These are phyloP conservation scores for Henckelia pumila DNA, from an alignment of 257 asterid species.

Conservation along the genomic window DNA sequence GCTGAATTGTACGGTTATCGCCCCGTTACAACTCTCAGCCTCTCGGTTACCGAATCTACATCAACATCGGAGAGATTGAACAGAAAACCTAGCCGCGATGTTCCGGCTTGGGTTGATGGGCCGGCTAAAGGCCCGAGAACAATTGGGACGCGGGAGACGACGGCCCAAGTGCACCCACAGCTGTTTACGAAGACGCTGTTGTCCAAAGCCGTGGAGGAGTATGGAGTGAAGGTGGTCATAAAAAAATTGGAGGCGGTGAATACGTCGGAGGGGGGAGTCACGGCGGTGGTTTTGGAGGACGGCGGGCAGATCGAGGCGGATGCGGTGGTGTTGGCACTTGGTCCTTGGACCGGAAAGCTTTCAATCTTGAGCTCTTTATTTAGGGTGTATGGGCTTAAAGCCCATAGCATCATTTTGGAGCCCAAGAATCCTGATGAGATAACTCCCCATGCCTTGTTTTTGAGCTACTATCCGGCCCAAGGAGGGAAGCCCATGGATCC, in stretches of 20 bases:
- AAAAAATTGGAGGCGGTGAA: conserved; percentile 62
- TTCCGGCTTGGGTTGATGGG: conserved; percentile 82
- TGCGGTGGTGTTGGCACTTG: conserved; percentile 77
- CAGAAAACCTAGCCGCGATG: conserved; percentile 26
- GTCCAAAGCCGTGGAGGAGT: conserved; percentile 62
- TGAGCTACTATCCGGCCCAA: conserved; percentile 54
- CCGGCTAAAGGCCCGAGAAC: conserved; percentile 54
- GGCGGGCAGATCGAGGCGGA: conserved; percentile 59
- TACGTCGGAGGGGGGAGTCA: conserved; percentile 54
- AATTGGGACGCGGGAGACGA: conserved; percentile 68
- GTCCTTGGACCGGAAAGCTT: conserved; percentile 81
- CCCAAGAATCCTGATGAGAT: conserved; percentile 48
- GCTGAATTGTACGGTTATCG: conserved; percentile 72
- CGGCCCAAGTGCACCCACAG: conserved; percentile 90
- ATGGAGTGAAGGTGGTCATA: conserved; percentile 59
- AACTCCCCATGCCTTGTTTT: conserved; percentile 63
- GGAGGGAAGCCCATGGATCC: conserved; percentile 81
- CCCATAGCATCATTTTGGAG: conserved; percentile 76
- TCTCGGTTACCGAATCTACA: conserved; percentile 48
- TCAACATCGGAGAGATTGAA: conserved; percentile 19
- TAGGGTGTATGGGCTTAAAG: conserved; percentile 61
- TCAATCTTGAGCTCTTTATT: conserved; percentile 49
- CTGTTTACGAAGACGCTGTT: conserved; percentile 56
- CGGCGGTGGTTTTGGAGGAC: conserved; percentile 57
- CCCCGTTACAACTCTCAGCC: conserved; percentile 65